These are phyloP conservation scores for Candida tibetensis DNA, from an alignment of 805 yeast genomes.

Conservation along the genomic window DNA sequence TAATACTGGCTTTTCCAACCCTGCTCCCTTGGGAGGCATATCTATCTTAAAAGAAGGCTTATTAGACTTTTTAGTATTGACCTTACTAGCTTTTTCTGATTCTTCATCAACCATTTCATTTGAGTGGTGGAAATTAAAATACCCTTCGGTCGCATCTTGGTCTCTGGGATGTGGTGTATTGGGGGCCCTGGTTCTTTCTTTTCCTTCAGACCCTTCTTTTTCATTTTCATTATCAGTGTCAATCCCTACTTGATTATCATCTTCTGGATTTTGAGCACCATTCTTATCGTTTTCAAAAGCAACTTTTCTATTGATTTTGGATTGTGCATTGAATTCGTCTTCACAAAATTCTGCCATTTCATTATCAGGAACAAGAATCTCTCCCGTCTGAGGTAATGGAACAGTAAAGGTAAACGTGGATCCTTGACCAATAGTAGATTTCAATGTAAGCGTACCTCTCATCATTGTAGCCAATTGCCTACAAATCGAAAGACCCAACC, in stretches of 20 bases:
- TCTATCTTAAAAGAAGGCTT: slow-evolving; percentile 6
- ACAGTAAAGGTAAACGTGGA: slow-evolving; percentile 79
- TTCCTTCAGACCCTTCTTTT: background rate
- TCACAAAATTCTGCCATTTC: slow-evolving; percentile 48
- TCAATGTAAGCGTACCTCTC: slow-evolving; percentile 78
- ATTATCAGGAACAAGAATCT: slow-evolving; percentile 38
- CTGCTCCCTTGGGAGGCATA: slow-evolving; percentile 11
- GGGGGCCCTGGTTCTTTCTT: background rate
- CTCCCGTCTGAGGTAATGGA: slow-evolving; percentile 68
- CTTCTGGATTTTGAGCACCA: background rate
- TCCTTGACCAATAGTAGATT: slow-evolving; percentile 77
- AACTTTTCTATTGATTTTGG: slow-evolving; percentile 52
- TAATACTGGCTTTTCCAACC: slow-evolving; percentile 43
- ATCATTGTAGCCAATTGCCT: slow-evolving; percentile 86
- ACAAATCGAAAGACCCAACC: slow-evolving; percentile 86
- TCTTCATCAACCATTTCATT: background rate
- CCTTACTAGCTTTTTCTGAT: no score
- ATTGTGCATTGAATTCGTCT: slow-evolving; percentile 62
- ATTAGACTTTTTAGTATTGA: background rate
- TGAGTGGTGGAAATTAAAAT: background rate
- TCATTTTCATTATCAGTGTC: slow-evolving; percentile 3
- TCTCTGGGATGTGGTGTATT: background rate
- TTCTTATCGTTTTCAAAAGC: slow-evolving; percentile 26
- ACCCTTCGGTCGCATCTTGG: background rate
- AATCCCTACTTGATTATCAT: background rate